Base-by-base conservation (phyloP, 176 grass and related monocot species). In the Thalia dealbata region DNA sequence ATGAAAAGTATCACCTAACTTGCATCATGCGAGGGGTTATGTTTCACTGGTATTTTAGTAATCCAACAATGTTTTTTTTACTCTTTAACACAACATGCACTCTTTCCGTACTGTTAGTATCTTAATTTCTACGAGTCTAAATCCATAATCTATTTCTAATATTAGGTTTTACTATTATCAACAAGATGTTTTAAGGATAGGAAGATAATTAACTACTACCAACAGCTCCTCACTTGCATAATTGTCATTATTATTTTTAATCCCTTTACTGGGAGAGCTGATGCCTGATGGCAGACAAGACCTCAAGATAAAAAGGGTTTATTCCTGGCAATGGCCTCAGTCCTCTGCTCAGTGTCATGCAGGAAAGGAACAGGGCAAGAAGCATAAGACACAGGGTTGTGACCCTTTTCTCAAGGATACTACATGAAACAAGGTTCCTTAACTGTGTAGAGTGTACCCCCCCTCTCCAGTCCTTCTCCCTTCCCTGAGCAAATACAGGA, bases 241-340 rank as follows among this genome's bases (percentile, higher is more conserved):
- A 58, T 58, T n/a, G 32, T 38, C 4, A 38, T 1, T 38, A 38
- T 38, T 38, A 38, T 38, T 38, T 38, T 38, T 38, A 18, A n/a
- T n/a, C 2, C 22, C 18, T 18, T 58, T 21, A n/a, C 54, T 3
- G 24, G 38, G 38, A 12, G 32, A 18, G 32, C 50, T n/a, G n/a
- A n/a, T n/a, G n/a, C n/a, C n/a, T n/a, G 54, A 25, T 71, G 67
- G 38, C 22, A 32, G 77, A 71, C 35, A 62, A 50, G 27, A n/a
- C 22, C 43, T 61, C 14, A 15, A 22, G 29, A 9, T 13, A 32
- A 32, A 68, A 38, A 46, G 25, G 23, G 70, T 52, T 79, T 71
- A 79, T 79, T 79, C 77, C 52, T 79, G 77, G 67, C 67, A 70
- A 26, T 15, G 46, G 23, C 25, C 45, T 41, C 24, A 51, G 61